Base-by-base conservation (phyloP, 2,329 filamentous ascomycete genomes). In the Dissoconium aciculare region DNA sequence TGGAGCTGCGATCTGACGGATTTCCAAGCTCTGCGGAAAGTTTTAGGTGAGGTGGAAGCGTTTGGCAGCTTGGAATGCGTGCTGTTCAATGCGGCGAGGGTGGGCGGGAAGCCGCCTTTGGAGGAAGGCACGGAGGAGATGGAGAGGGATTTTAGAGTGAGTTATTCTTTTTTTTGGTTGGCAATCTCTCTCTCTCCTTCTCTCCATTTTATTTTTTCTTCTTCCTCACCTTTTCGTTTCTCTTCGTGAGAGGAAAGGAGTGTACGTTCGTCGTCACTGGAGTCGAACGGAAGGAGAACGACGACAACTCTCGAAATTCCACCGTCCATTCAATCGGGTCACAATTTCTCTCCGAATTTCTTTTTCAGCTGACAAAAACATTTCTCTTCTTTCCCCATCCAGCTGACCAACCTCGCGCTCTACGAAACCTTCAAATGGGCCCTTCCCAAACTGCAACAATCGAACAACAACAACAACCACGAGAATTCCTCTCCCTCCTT, bases 21-120 rank as follows among this genome's bases (percentile, higher is more conserved):
- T 30, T 43, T 54, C 1, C 36, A 44, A 0, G 48, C 51, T 3
- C 51, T 67, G 23, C 46, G 49, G 4, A 42, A 39, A 9, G 55
- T 55, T 0, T 50, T 69, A 4, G 43, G 52, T 5, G 47, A 63
- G 21, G 52, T 63, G 4, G 60, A 60, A n/a, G 49, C 53, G 1
- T 51, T 57, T 27, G 59, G 58, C 11, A 39, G 44, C 2, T 47
- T 67, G 2, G 60, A 66, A 27, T 60, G 59, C 13, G 52, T 69
- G 3, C 57, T 66, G 26, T 69, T 62, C 53, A 70, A 70, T 39
- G 64, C 66, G 1, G 66, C 66, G 3, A 48, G 61, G 0, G 60
- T 69, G 1, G 53, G 53, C 5, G 53, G 56, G 0, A 58, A 55
- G 14, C 47, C 53, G 3, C 50, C 64, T 1, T 45, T 69, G 5